Base-by-base conservation (phyloP, 2,329 filamentous ascomycete genomes). In the Xylariomycetidae sp. region DNA sequence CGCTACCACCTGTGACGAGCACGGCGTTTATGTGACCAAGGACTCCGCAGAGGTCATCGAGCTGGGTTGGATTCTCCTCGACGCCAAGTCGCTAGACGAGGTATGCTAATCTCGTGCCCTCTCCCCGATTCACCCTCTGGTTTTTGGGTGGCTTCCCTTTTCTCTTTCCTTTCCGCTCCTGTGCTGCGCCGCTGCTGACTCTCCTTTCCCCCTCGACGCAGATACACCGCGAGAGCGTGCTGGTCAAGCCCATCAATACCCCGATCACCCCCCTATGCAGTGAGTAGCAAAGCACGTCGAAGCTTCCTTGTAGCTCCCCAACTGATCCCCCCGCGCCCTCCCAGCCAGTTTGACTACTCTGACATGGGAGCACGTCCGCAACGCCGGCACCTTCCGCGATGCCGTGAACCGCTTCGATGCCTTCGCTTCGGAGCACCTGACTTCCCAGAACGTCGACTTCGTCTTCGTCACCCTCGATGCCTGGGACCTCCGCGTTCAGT, bases 31-130 rank as follows among this genome's bases (percentile, higher is more conserved):
- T 64, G 92, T 98, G 39, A 98, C 92, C 40, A 96, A 96, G 67
- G 92, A 98, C 66, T 96, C 92, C 39, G 92, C 92, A 43, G 92
- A 98, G 70, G 92, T 98, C 48, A 98, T 98, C 63, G 92, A 98
- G 75, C 76, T 98, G 58, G 92, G 90, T 45, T 98, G 92, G 92
- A 95, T 96, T 57, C 68, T 98, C 55, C 74, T 95, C 44, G 89
- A 95, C 60, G 83, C 87, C 47, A 92, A 90, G 68, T 83, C 77
- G 44, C 84, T 88, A 52, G 89, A 95, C 53, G 89, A 95, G 83
- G 89, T 95, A 71, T 65, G 78, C 49, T 19, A 25, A 13, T 18
- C 10, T 14, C 22, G n/a, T n/a, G n/a, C n/a, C n/a, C n/a, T n/a
- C n/a, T n/a, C n/a, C n/a, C n/a, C n/a, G n/a, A n/a, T n/a, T n/a